Evolutionary conservation across 208 protist species (phyloP).

Genomic region (Acanthamoeba sp.): DNA sequence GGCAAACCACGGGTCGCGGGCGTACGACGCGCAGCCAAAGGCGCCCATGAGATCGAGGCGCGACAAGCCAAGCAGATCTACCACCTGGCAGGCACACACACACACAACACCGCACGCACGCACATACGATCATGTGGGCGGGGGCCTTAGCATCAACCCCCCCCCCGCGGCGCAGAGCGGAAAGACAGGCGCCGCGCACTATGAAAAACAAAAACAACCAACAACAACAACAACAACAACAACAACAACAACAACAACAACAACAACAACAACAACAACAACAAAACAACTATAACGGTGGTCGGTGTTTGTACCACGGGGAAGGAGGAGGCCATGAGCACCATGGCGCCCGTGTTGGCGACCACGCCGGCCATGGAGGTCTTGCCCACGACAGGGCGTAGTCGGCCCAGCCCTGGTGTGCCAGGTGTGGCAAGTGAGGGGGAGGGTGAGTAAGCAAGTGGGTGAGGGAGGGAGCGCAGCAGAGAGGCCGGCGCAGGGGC

Average conservation of each 20-base stretch:
- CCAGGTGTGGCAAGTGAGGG: too few relatives aligned
- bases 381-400: background rate
- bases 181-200: too few relatives aligned
- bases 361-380: constrained; percentile 38
- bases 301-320: background rate
- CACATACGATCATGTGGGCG: background rate
- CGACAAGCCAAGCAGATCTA: constrained; percentile 28
- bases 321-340: constrained; percentile 10
- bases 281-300: too few relatives aligned
- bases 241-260: too few relatives aligned
- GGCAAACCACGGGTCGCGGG: background rate
- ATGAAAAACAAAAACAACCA: too few relatives aligned
- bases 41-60: constrained; percentile 42
- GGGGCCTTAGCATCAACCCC: too few relatives aligned
- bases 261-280: too few relatives aligned
- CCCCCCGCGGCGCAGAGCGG: too few relatives aligned
- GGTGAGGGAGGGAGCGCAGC: background rate
- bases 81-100: background rate
- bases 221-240: too few relatives aligned
- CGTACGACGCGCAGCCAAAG: background rate
- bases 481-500: too few relatives aligned
- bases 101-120: background rate
- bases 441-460: too few relatives aligned
- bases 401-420: background rate
- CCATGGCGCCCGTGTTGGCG: background rate